Percentiles rank a stretch among this genome's conserved stretches.
These are phyloP conservation scores for Citrus sinensis DNA, from an alignment of 345 rosid species.

Conservation along the genomic window DNA sequence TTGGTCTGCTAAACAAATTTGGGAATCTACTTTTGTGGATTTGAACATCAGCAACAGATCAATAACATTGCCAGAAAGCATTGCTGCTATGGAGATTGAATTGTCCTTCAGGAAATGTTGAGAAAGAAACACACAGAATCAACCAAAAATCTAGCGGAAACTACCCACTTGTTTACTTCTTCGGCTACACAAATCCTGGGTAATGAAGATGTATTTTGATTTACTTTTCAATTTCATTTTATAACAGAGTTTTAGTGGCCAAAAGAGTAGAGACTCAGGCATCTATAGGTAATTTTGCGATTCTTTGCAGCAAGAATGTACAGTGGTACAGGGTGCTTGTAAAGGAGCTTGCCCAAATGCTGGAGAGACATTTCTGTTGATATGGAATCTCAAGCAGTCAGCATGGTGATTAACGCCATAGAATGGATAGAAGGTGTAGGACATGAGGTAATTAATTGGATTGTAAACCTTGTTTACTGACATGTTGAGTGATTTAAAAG, in stretches of 20 bases:
- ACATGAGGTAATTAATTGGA: slow-evolving; percentile 50
- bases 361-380: slow-evolving; percentile 71
- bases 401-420: slow-evolving; percentile 95
- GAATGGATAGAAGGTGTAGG: slow-evolving; percentile 90
- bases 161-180: slow-evolving; percentile 65
- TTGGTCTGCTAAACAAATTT: slow-evolving; percentile 95
- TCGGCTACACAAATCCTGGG: slow-evolving; percentile 76
- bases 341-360: slow-evolving; percentile 72
- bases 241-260: background rate
- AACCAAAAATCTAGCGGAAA: background rate
- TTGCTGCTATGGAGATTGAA: slow-evolving; percentile 89
- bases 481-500: background rate
- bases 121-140: no score
- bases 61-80: slow-evolving; percentile 71
- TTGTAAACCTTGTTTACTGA: background rate
- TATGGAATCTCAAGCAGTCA: slow-evolving; percentile 77
- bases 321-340: slow-evolving; percentile 68
- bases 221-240: background rate
- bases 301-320: slow-evolving; percentile 53
- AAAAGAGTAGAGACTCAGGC: background rate
- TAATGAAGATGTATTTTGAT: slow-evolving; percentile 19
- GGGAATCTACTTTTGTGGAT: slow-evolving; percentile 85
- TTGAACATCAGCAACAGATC: slow-evolving; percentile 90
- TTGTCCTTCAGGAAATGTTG: slow-evolving; percentile 68
- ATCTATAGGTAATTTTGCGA: background rate